Evolutionary conservation across 1,284 basidiomycete genomes (phyloP).

Genomic region (Afroboletus lepidellus): DNA sequence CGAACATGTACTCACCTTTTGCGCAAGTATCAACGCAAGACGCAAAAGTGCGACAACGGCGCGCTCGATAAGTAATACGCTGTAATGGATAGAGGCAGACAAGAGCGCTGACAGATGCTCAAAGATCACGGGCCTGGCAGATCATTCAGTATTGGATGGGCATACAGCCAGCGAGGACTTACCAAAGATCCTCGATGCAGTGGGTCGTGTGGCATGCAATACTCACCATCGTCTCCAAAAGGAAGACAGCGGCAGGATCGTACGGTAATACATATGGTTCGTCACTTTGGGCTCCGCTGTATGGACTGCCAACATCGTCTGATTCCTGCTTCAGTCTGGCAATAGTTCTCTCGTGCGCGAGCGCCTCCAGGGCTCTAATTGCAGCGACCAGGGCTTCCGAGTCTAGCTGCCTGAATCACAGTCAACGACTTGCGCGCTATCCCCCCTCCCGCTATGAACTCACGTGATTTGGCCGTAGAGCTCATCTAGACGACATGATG

Average conservation of each 20-base stretch:
- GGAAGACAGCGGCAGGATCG: constrained; percentile 91
- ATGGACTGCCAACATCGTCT: constrained; percentile 46
- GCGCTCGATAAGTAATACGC: constrained; percentile 90
- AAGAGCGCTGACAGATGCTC: constrained; percentile 87
- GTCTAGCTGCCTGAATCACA: constrained; percentile 61
- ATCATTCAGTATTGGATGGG: not conserved
- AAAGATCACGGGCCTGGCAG: constrained; percentile 83
- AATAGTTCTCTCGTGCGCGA: constrained; percentile 85
- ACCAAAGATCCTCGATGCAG: constrained; percentile 88
- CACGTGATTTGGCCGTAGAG: constrained; percentile 91
- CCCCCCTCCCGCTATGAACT: constrained; percentile 32
- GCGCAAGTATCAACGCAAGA: constrained; percentile 76
- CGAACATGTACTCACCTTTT: constrained; percentile 52
- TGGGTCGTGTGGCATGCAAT: constrained; percentile 75
- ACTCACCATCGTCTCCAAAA: constrained; percentile 92
- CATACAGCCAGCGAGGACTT: constrained; percentile 22
- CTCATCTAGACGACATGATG: constrained; percentile 91
- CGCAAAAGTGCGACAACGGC: constrained; percentile 89
- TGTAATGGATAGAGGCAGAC: constrained; percentile 76
- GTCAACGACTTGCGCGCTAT: constrained; percentile 13
- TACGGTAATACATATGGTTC: constrained; percentile 68
- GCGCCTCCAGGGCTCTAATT: constrained; percentile 81
- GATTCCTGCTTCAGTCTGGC: constrained; percentile 68
- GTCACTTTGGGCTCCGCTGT: constrained; percentile 41
- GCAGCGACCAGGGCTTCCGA: constrained; percentile 79